A percentile compares a stretch with the other conserved stretches of the same genome.
These are phyloP conservation scores for Novymonas esmeraldas DNA, from an alignment of 208 protist genomes.

Conservation along the genomic window DNA sequence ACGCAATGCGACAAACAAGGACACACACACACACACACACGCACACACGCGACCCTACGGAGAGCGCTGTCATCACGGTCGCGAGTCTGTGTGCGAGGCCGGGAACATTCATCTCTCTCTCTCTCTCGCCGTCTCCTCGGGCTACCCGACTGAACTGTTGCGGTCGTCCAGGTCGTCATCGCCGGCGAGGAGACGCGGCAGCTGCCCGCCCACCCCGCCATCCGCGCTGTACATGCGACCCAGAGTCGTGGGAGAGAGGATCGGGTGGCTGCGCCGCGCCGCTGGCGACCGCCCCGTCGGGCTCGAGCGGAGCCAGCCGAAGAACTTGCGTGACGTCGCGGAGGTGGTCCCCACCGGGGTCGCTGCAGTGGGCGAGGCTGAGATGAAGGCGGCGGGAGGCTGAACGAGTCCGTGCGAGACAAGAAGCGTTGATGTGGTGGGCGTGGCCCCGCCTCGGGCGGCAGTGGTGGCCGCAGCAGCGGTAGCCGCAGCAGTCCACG, in stretches of 20 bases:
- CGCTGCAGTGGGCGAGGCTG: constrained; percentile 7
- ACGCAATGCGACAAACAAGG: no score
- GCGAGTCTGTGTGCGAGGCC: background rate
- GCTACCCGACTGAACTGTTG: background rate
- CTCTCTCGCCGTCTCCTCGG: background rate
- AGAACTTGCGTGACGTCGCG: constrained; percentile 14
- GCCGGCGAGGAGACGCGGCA: constrained; percentile 23
- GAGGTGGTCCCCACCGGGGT: constrained; percentile 7
- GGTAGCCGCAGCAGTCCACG: background rate
- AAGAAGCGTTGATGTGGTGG: constrained; percentile 21
- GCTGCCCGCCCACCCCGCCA: constrained; percentile 19
- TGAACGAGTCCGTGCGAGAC: constrained; percentile 26
- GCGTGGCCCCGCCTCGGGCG: background rate
- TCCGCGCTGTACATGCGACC: constrained; percentile 16
- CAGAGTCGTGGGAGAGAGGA: constrained; percentile 24
- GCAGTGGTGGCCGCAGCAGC: background rate
- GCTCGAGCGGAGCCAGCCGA: constrained; percentile 24
- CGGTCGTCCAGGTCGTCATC: constrained; percentile 10
- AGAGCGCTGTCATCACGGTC: background rate
- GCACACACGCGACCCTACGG: background rate
- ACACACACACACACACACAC: background rate
- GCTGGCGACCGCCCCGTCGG: constrained; percentile 7
- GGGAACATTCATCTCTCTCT: no score
- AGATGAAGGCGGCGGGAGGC: constrained; percentile 28
- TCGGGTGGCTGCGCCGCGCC: constrained; percentile 10